Evolutionary conservation across 192 early-diverging fungal genomes (phyloP).

Genomic region (Diversispora eburnea): DNA sequence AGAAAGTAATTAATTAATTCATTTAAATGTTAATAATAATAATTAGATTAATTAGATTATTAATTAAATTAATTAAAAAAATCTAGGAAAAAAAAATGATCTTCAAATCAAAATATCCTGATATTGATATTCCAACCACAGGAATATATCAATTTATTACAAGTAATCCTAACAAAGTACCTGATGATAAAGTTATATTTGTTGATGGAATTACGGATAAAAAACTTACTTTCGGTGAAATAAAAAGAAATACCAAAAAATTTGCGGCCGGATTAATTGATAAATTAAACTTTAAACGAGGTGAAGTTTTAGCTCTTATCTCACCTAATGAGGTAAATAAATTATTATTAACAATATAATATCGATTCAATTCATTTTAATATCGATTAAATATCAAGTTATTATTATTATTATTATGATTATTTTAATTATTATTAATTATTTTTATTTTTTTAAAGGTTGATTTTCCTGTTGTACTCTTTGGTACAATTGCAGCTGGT

Average conservation of each 20-base stretch:
- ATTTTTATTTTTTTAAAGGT: background rate
- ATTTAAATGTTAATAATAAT: too few relatives aligned
- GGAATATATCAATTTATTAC: conserved; percentile 44
- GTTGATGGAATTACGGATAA: conserved; percentile 40
- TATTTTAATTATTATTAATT: background rate
- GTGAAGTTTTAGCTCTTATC: conserved; percentile 67
- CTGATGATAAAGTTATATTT: conserved; percentile 39
- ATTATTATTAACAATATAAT: too few relatives aligned
- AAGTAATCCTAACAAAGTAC: conserved; percentile 37
- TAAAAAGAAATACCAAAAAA: conserved; percentile 32
- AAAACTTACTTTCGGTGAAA: conserved; percentile 43
- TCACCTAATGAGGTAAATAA: conserved; percentile 61
- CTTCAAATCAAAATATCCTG: conserved; percentile 35
- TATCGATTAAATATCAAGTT: too few relatives aligned
- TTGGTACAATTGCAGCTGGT: conserved; percentile 41
- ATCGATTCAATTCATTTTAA: too few relatives aligned
- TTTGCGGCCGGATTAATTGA: conserved; percentile 51
- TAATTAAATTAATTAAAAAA: too few relatives aligned
- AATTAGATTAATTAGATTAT: too few relatives aligned
- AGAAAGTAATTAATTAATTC: too few relatives aligned
- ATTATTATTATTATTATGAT: too few relatives aligned
- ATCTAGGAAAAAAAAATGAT: conserved; percentile 30
- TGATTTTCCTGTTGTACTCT: conserved; percentile 34
- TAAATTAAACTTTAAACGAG: conserved; percentile 55
- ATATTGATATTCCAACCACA: conserved; percentile 42